Base-by-base conservation (phyloP, 441 rosid genomes). In the Rhodomyrtus psidioides region DNA sequence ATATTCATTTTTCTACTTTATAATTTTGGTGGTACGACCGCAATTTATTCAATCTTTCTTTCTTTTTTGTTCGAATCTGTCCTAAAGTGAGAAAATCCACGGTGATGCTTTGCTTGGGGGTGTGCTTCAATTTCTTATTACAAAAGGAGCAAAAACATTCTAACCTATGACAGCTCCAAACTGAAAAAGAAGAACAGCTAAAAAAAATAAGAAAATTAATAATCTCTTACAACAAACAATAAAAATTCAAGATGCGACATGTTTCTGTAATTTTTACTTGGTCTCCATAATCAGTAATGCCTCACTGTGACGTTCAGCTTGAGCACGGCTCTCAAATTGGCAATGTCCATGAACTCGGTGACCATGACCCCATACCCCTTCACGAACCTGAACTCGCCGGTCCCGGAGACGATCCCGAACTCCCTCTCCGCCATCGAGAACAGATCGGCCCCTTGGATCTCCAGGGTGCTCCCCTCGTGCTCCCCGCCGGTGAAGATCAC, bases 371-470 rank as follows among this genome's bases (percentile, higher is more conserved):
- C 94, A 27, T 76, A 90, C 15, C 93, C 91, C 57, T 86, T 92
- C 16, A 89, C 91, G 83, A 92, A 90, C 46, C 92, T 84, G 83
- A 92, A 92, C 79, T 42, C 70, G 5, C 93, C 90, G 0, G 93
- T 92, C 42, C 94, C 93, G 4, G 93, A 92, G 7, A 90, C 91
- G 42, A 91, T 49, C 53, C 93, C 88, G 82, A 92, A 89, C 76
- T 91, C 92, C 84, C 93, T 87, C 85, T 88, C 90, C 84, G 85
- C 34, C 91, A 60, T 56, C 19, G 91, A 49, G 58, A 90, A 90
- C 42, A 89, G 53, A 74, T 92, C 94, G 30, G 88, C 82, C 26
- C 94, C 93, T 84, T 92, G 93, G 53, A 90, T 90, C 88, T 89
- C 92, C 88, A 92, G 79, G 6, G 87, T 86, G 76, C 93, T 91